Conservation (phyloP, 139 green algal species). For the Trebouxia sp. region DNA sequence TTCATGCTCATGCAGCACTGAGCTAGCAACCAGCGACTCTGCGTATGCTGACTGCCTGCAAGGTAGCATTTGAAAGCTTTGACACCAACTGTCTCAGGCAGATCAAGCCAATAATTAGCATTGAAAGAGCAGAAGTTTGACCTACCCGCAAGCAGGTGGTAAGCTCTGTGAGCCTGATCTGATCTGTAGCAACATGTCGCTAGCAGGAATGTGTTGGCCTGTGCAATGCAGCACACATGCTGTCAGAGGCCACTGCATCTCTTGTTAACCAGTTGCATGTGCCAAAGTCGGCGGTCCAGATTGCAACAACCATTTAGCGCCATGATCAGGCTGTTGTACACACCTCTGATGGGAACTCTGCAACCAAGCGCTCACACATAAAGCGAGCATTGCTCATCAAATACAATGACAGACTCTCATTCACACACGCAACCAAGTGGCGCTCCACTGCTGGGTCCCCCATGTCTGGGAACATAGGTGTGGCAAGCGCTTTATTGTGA, state of each 20-base stretch:
- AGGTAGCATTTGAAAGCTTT: too few relatives aligned
- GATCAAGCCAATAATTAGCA: too few relatives aligned
- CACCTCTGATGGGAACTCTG: slow-evolving; percentile 45
- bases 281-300: too few relatives aligned
- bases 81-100: too few relatives aligned
- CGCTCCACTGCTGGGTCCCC: slow-evolving; percentile 39
- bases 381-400: slow-evolving; percentile 86
- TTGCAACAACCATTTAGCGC: too few relatives aligned
- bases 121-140: not conserved
- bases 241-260: too few relatives aligned
- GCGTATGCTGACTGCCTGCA: slow-evolving; percentile 25
- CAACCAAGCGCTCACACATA: slow-evolving; percentile 81
- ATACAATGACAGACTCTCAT: slow-evolving; percentile 64
- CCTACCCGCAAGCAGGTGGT: slow-evolving; percentile 73
- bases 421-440: slow-evolving; percentile 55
- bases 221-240: slow-evolving; percentile 24
- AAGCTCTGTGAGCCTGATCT: slow-evolving; percentile 75
- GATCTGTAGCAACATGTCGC: slow-evolving; percentile 81
- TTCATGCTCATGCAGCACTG: slow-evolving; percentile 78
- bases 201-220: slow-evolving; percentile 84
- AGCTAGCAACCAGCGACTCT: slow-evolving; percentile 85
- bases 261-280: too few relatives aligned
- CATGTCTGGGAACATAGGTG: not conserved
- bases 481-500: too few relatives aligned
- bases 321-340: too few relatives aligned